Evolutionary conservation across 2,329 filamentous ascomycete species (phyloP).

Genomic region (Delphinella strobiligena): DNA sequence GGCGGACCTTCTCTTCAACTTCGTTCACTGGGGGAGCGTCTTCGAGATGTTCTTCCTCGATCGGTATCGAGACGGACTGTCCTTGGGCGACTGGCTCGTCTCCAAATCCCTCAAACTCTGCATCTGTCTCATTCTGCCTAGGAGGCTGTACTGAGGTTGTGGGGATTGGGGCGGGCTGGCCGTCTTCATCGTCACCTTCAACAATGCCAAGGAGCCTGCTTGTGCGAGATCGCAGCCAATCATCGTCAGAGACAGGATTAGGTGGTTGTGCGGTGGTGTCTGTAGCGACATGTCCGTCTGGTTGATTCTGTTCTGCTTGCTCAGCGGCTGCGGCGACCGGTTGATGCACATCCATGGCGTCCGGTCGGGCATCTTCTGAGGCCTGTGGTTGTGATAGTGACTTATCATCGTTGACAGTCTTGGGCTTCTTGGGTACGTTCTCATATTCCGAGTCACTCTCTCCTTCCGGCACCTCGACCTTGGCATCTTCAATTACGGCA

Average conservation of each 20-base stretch:
- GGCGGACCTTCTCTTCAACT: conserved; percentile 41
- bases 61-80: conserved; percentile 1
- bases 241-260: conserved; percentile 56
- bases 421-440: conserved; percentile 39
- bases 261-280: conserved; percentile 15
- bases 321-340: conserved; percentile 5
- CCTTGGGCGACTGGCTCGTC: conserved; percentile 6
- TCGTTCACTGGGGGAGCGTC: conserved; percentile 21
- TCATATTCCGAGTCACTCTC: conserved; percentile 64
- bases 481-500: conserved; percentile 12
- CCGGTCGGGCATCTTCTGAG: background rate
- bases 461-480: conserved; percentile 21
- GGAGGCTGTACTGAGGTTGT: conserved; percentile 1
- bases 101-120: background rate
- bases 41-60: conserved; percentile 20
- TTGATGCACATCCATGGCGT: conserved; percentile 3
- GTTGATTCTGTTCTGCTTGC: conserved; percentile 11
- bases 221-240: conserved; percentile 85
- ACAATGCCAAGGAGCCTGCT: conserved; percentile 75
- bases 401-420: conserved; percentile 14
- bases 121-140: background rate
- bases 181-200: conserved; percentile 51
- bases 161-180: background rate
- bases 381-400: background rate
- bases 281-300: conserved; percentile 12